Conservation (phyloP, 805 yeast species). For the Ogataea wickerhamii region DNA sequence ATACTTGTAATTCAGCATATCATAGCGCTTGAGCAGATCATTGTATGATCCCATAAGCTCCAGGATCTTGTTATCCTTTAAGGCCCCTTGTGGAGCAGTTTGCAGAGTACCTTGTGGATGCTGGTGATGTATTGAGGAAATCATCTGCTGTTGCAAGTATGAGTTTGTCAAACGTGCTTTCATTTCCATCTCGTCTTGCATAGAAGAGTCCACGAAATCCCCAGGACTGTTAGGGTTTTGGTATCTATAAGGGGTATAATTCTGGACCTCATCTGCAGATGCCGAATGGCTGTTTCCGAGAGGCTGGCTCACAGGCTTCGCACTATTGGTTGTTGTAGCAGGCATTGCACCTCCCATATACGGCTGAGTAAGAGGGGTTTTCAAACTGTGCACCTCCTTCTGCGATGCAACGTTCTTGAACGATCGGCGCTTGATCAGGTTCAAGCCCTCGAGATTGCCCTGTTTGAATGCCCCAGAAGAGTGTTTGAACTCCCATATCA, state of each 20-base stretch:
- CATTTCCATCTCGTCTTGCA: slow-evolving; percentile 24
- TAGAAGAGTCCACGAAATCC: slow-evolving; percentile 16
- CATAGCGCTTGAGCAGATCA: slow-evolving; percentile 44
- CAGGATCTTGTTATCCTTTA: slow-evolving; percentile 10
- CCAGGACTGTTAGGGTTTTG: slow-evolving; percentile 20
- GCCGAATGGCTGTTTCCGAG: background rate
- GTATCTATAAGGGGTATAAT: slow-evolving; percentile 26
- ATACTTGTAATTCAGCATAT: slow-evolving; percentile 40
- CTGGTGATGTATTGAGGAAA: slow-evolving; percentile 13
- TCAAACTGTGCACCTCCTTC: slow-evolving; percentile 29
- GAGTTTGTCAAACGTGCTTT: slow-evolving; percentile 22
- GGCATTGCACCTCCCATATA: background rate
- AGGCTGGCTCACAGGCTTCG: slow-evolving; percentile 2
- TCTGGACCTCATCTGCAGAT: slow-evolving; percentile 18
- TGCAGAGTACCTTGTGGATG: no score
- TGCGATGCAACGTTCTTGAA: slow-evolving; percentile 29
- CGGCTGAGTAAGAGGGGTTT: slow-evolving; percentile 11
- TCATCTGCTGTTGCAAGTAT: slow-evolving; percentile 22
- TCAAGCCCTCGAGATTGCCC: slow-evolving; percentile 72
- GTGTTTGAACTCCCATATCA: slow-evolving; percentile 85
- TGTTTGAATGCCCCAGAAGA: slow-evolving; percentile 72
- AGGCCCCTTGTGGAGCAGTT: background rate
- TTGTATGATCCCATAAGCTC: slow-evolving; percentile 21
- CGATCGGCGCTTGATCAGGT: slow-evolving; percentile 76
- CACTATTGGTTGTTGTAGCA: background rate